Conservation (phyloP, 352 stramenopile species). For the Pseudoperonospora humuli region DNA sequence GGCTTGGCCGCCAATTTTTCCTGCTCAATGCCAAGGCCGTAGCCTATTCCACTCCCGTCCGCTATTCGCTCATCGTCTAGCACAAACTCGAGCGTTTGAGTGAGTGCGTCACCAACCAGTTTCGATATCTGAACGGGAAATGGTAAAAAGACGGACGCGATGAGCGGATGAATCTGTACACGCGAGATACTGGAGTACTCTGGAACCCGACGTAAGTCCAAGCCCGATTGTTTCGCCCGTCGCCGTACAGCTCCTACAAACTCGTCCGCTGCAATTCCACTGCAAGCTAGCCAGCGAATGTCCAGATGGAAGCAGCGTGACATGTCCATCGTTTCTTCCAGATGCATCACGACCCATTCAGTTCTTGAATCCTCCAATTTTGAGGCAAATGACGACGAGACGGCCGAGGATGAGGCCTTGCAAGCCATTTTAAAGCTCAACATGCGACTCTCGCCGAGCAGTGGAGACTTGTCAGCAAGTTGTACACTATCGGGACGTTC, state of each 20-base stretch:
- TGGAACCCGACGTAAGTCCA: conserved; percentile 65
- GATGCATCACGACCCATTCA: conserved; percentile 64
- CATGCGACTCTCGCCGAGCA: conserved; percentile 19
- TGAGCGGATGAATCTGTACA: conserved; percentile 64
- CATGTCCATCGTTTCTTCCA: conserved; percentile 56
- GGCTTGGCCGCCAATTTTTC: conserved; percentile 23
- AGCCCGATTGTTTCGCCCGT: conserved; percentile 52
- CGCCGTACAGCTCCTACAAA: conserved; percentile 59
- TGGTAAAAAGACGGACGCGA: conserved; percentile 58
- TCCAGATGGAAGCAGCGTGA: conserved; percentile 61
- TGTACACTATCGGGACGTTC: conserved; percentile 8
- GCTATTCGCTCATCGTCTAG: conserved; percentile 65
- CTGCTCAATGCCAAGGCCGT: conserved; percentile 53
- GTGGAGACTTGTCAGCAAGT: conserved; percentile 2
- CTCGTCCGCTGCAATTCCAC: conserved; percentile 61
- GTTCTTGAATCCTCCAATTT: conserved; percentile 42
- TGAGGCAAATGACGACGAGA: conserved; percentile 9
- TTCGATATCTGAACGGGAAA: conserved; percentile 22
- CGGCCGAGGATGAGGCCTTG: conserved; percentile 16
- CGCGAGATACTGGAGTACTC: conserved; percentile 67
- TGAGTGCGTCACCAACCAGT: conserved; percentile 26
- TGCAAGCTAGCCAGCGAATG: conserved; percentile 74
- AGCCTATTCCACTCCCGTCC: conserved; percentile 52
- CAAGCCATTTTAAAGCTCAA: conserved; percentile 45
- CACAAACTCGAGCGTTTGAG: conserved; percentile 48